These are phyloP conservation scores for Lactarius deliciosus DNA, from an alignment of 768 basidiomycete species.

Conservation along the genomic window DNA sequence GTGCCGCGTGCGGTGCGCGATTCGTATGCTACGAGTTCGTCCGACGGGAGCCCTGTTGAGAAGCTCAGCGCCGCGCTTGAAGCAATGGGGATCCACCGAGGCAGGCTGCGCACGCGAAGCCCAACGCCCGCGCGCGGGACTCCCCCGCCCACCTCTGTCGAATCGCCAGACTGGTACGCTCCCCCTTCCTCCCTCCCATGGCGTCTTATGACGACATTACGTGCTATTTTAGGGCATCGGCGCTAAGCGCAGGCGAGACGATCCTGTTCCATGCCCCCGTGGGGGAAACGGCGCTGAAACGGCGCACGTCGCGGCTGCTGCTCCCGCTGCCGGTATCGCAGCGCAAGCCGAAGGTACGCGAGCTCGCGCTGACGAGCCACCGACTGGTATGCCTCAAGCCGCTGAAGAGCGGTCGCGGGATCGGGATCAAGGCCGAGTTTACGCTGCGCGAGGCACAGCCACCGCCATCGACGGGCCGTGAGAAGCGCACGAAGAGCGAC, in stretches of 20 bases:
- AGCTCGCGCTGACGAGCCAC: slow-evolving; percentile 55
- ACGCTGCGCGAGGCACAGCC: slow-evolving; percentile 36
- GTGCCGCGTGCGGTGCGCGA: slow-evolving; percentile 33
- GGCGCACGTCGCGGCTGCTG: slow-evolving; percentile 54
- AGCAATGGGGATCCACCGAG: slow-evolving; percentile 43
- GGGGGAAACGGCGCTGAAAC: slow-evolving; percentile 52
- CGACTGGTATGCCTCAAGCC: slow-evolving; percentile 59
- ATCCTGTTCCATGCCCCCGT: slow-evolving; percentile 54
- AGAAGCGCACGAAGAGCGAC: slow-evolving; percentile 42
- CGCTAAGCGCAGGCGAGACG: slow-evolving; percentile 47
- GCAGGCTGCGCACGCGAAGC: slow-evolving; percentile 52
- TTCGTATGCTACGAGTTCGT: slow-evolving; percentile 46
- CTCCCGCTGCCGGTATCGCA: slow-evolving; percentile 51
- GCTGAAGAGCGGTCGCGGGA: slow-evolving; percentile 38
- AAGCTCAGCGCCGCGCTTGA: slow-evolving; percentile 39
- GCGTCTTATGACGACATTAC: not conserved
- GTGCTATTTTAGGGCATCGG: slow-evolving; percentile 33
- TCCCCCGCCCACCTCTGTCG: slow-evolving; percentile 20
- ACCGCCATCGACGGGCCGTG: slow-evolving; percentile 37
- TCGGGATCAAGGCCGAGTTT: slow-evolving; percentile 54
- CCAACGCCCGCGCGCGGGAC: slow-evolving; percentile 46
- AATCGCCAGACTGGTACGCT: slow-evolving; percentile 47
- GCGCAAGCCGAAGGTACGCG: slow-evolving; percentile 51
- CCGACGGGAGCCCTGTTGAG: slow-evolving; percentile 48
- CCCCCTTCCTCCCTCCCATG: not conserved